Base-by-base conservation (phyloP, 345 rosid species). In the Pseudoturritis turrita region DNA sequence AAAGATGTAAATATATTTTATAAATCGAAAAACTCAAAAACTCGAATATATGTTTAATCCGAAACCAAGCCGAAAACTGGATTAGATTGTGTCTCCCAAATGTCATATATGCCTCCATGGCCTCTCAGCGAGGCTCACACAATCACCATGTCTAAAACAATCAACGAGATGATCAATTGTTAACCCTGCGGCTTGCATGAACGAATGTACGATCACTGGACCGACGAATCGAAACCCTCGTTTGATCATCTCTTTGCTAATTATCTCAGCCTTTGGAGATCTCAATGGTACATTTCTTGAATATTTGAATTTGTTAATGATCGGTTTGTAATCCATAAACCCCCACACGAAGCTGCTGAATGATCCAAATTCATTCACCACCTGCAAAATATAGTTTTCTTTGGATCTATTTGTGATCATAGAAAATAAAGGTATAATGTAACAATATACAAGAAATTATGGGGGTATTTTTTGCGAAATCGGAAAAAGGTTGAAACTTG, bases 111-210 rank as follows among this genome's bases (percentile, higher is more conserved):
- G 97, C 59, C 97, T 87, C 96, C 97, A 89, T 6, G 97, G 99
- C 26, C 97, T 82, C 62, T 91, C 96, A 25, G 97, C 93, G 4
- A 84, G 93, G 63, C 83, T 78, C 10, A 89, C 87, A 74, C 99
- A 95, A 40, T 95, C 94, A 53, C 53, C 56, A 36, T 89, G 84
- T 74, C 99, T 81, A 71, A 78, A 95, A 66, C 97, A 91, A 75
- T 91, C 93, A 7, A 88, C 88, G 11, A 91, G 89, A 70, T 95
- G 99, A 62, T 91, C 99, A 3, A 91, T 91, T 0, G 93, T 87
- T 64, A 91, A 40, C 18, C 99, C 99, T 3, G 97, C 96, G 7
- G 96, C 97, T 44, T 95, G 99, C 93, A 91, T 89, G 78, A 95
- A 95, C 9, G 96, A 95, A 51, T 85, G 85, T 57, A 95, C 87